These are phyloP conservation scores for Beauveria scarabaeidicola DNA, from an alignment of 2,329 filamentous ascomycete species.

Conservation along the genomic window DNA sequence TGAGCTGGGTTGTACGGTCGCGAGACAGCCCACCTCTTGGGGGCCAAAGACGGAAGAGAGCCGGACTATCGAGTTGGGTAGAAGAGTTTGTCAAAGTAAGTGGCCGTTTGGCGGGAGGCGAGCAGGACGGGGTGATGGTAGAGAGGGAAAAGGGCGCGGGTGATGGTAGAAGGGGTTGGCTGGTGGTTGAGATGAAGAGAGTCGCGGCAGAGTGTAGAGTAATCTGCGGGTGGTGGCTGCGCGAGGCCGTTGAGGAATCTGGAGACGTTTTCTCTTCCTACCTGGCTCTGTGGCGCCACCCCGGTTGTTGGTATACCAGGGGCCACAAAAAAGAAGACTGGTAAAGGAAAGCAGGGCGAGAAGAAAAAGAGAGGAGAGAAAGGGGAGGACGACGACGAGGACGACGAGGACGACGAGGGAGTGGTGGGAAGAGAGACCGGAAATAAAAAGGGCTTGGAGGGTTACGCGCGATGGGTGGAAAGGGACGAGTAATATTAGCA, in stretches of 20 bases:
- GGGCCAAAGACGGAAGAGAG: neutral
- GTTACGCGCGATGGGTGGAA: constrained; percentile 5
- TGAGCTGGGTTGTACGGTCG: neutral
- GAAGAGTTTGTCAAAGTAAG: neutral
- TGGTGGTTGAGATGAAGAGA: neutral
- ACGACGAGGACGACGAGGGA: neutral
- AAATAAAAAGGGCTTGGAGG: constrained; percentile 6
- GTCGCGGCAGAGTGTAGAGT: neutral
- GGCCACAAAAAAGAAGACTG: neutral
- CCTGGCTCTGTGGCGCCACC: neutral
- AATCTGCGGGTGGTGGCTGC: neutral
- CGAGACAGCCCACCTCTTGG: constrained; percentile 6
- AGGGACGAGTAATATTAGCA: constrained; percentile 6
- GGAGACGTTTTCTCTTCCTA: neutral
- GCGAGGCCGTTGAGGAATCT: constrained; percentile 3
- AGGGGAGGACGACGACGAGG: neutral
- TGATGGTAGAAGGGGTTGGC: neutral
- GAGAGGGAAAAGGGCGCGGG: neutral
- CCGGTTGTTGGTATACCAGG: neutral
- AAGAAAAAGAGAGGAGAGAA: neutral
- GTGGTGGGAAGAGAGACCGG: constrained; percentile 3
- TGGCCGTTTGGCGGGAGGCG: neutral
- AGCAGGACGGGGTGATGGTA: neutral
- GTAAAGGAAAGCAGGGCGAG: neutral
- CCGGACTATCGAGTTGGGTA: neutral